phyloP scores from a whole-genome alignment of 257 asterid species.

The Scutellaria minor region DNA sequence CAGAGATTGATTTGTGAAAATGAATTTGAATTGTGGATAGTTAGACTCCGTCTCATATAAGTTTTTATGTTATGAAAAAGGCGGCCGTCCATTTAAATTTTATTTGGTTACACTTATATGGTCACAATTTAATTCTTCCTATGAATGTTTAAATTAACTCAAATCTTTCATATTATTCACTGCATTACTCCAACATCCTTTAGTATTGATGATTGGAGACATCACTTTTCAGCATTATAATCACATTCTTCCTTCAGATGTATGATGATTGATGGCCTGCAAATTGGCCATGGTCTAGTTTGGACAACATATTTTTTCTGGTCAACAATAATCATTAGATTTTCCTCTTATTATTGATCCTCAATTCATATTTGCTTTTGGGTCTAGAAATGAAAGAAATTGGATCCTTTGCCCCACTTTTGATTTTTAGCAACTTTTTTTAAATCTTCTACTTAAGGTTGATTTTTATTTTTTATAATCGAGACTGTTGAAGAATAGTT shows the following conservation, averaged over 20 bases:
- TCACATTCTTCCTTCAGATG: background rate
- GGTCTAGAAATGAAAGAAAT: too few relatives aligned
- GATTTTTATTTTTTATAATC: background rate
- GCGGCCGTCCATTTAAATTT: too few relatives aligned
- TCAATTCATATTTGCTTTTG: background rate
- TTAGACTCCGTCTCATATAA: too few relatives aligned
- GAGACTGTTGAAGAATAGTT: constrained; percentile 21
- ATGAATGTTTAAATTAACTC: too few relatives aligned
- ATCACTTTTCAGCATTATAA: background rate
- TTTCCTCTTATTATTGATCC: background rate
- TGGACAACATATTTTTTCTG: background rate
- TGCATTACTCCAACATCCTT: background rate
- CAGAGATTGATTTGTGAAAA: too few relatives aligned
- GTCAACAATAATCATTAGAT: constrained; percentile 2
- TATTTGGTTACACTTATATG: too few relatives aligned
- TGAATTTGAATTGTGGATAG: too few relatives aligned
- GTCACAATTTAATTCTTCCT: too few relatives aligned
- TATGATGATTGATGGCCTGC: background rate
- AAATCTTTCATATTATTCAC: too few relatives aligned
- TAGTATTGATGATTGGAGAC: background rate
- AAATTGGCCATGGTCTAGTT: background rate
- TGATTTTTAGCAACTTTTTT: background rate
- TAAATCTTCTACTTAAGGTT: background rate
- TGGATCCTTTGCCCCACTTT: too few relatives aligned
- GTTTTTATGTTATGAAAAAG: too few relatives aligned